Evolutionary conservation across 352 stramenopile genomes (phyloP), one percentile per base, ranked within the genome.

Genomic region (Phytophthora colocasiae): DNA sequence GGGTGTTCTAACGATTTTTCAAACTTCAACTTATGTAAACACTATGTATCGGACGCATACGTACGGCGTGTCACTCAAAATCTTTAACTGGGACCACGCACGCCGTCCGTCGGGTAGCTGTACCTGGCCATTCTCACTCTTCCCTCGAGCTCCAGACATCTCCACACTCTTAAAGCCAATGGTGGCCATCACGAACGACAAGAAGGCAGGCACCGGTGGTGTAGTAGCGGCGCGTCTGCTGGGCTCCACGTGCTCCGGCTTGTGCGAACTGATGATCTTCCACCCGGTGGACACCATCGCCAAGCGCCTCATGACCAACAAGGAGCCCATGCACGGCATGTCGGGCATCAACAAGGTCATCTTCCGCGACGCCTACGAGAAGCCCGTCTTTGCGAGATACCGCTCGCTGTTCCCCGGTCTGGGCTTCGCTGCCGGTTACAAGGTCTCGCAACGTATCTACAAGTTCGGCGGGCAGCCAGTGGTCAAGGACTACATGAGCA

Each of bases 401-500:
- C 76, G 82, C 31, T 96, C 88, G 66, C 80, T 98, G 12, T 98
- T 98, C 75, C 92, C 92, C 1, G 92, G 93, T 11, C 83, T 98
- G 39, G 92, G 92, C 55, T 99, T 98, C 66, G 96, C 93, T 17
- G 95, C 94, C 19, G 96, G 87, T 46, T 99, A 99, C 89, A 99
- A 99, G 82, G 87, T 99, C 68, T 93, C 96, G 45, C 95, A 99
- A 80, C 91, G 96, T 53, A 96, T 98, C 54, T 99, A 99, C 85
- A 99, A 99, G 78, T 98, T 99, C 75, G 95, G 95, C 55, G 96
- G 96, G 29, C 96, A 99, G 80, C 93, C 92, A 12, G 87, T 98
- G 45, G 92, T 98, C 46, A 91, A 95, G 61, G 95, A 98, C 71
- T 96, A 91, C 71, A 96, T 98, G 79, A 94, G 77, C 17, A 94